phyloP scores from a whole-genome alignment of 202 grass and related monocot genomes.

The Alloteropsis angusta region DNA sequence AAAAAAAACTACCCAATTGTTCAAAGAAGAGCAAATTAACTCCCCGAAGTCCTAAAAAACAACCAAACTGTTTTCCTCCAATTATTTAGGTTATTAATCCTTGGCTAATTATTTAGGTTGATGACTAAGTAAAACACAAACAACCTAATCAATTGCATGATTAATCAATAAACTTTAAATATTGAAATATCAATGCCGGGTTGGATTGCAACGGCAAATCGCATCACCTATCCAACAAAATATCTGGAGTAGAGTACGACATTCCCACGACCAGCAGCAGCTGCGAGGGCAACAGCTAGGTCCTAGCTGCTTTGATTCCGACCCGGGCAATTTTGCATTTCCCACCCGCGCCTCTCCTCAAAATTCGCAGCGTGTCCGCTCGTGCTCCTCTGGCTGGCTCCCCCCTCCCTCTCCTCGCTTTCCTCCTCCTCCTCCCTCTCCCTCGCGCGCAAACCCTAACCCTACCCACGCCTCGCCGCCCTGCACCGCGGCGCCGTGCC shows the following conservation, averaged over 20 bases:
- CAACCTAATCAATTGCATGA: neutral
- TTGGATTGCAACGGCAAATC: constrained; percentile 8
- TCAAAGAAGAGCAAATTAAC: neutral
- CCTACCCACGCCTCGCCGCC: constrained; percentile 12
- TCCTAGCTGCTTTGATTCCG: neutral
- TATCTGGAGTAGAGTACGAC: constrained; percentile 28
- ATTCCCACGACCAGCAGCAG: constrained; percentile 5
- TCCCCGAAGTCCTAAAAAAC: neutral
- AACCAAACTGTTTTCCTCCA: neutral
- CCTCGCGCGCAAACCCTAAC: constrained; percentile 19
- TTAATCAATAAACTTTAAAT: neutral
- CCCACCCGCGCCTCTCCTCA: constrained; percentile 4
- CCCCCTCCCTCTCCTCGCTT: too few relatives aligned
- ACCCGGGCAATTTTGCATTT: constrained; percentile 8
- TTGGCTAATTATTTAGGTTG: neutral
- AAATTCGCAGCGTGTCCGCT: constrained; percentile 19
- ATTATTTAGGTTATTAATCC: neutral
- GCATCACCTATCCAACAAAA: constrained; percentile 9
- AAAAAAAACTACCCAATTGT: neutral
- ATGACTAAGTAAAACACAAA: neutral
- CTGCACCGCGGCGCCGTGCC: neutral
- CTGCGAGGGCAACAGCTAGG: neutral
- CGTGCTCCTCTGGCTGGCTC: neutral
- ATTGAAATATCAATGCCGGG: constrained; percentile 13
- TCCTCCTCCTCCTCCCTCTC: neutral